Evolutionary conservation across 2,329 filamentous ascomycete species (phyloP).

Genomic region (Ceratocystis albifundus): DNA sequence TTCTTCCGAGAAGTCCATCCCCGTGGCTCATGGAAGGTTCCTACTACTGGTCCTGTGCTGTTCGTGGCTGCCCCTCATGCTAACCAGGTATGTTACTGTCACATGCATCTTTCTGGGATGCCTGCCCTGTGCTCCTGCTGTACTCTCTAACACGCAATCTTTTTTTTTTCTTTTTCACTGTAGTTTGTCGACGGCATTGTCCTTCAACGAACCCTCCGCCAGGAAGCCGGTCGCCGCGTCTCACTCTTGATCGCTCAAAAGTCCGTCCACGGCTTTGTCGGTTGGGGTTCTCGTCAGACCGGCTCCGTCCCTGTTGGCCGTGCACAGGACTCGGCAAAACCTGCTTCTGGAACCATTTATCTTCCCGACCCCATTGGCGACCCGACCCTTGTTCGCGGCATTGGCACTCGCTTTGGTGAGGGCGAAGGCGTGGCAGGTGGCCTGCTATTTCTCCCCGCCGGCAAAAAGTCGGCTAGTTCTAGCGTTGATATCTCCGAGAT

Average conservation of each 20-base stretch:
- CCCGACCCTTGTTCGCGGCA: slow-evolving; percentile 64
- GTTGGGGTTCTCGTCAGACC: slow-evolving; percentile 69
- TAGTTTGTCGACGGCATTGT: slow-evolving; percentile 93
- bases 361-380: slow-evolving; percentile 79
- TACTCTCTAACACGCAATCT: background rate
- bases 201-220: slow-evolving; percentile 78
- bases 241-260: slow-evolving; percentile 92
- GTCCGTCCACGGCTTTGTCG: slow-evolving; percentile 88
- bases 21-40: slow-evolving; percentile 87
- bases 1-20: slow-evolving; percentile 98
- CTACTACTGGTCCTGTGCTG: slow-evolving; percentile 74
- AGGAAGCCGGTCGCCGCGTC: slow-evolving; percentile 76
- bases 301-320: slow-evolving; percentile 88
- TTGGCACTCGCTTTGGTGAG: slow-evolving; percentile 71
- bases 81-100: slow-evolving; percentile 57
- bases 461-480: slow-evolving; percentile 63
- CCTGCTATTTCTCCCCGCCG: slow-evolving; percentile 73
- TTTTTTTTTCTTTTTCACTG: slow-evolving; percentile 20
- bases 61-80: slow-evolving; percentile 96
- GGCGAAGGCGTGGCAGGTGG: slow-evolving; percentile 63
- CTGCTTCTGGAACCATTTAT: slow-evolving; percentile 69
- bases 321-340: slow-evolving; percentile 77
- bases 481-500: slow-evolving; percentile 79
- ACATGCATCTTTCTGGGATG: slow-evolving; percentile 1
- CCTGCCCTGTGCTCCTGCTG: slow-evolving; percentile 1